Evolutionary conservation across 148 eudicot genomes (phyloP), one percentile per base, ranked within the genome.

Genomic region (Rhododendron kiyosumense): DNA sequence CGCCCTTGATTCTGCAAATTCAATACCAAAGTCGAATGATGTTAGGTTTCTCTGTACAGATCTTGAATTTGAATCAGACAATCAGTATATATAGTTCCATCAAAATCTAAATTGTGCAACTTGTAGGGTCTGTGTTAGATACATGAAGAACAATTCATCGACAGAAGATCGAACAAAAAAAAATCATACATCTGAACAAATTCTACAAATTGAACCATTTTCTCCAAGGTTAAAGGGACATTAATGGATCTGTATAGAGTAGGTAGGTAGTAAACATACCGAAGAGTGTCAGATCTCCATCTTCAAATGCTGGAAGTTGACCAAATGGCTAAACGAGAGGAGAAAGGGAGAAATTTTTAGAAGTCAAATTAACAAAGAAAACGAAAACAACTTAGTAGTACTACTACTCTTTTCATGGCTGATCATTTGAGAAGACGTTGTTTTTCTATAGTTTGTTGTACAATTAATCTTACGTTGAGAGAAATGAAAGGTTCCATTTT

Each of bases 1-100:
- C 48, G 98, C 96, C 85, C 98, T 91, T 30, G 98, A 95, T 78
- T 95, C 98, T 95, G 90, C 78, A 82, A 15, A 52, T 30, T 67
- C 59, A 15, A 10, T 28, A 14, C 2, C 12, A 22, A 20, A 22
- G 30, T 48, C 26, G 1, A 10, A 65, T 63, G 10, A 8, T 24
- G 28, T 7, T 11, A 6, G n/a, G n/a, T 59, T 59, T 59, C 65
- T 59, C 61, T 20, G 9, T 18, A 5, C 2, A 2, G 45, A 12
- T 54, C 0, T 18, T 20, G 24, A 4, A 59, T 59, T 59, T 59
- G 65, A 59, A 59, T 59, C 7, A 20, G 2, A 32, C 34, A 32
- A 32, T 32, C 34, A 1, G 34, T 32, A 32, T 32, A 32, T 57
- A 57, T 15, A 14, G 20, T n/a, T 65, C 71, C 30, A n/a, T n/a